phyloP scores from a whole-genome alignment of 1,139 yeast genomes.

The Yamadazyma spencermartinsiae region DNA sequence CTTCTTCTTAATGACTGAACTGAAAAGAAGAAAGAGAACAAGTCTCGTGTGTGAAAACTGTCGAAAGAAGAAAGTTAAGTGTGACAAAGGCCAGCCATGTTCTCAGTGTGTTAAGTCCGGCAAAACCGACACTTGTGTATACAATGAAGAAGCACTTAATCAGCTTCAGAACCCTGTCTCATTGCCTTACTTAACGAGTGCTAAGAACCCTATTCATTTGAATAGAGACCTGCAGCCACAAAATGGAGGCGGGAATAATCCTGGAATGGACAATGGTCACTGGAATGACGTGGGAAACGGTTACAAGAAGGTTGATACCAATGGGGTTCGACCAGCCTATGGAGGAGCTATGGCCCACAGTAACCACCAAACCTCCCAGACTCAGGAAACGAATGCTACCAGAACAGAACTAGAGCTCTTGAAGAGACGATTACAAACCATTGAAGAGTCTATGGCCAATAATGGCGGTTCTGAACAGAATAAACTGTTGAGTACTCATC shows the following conservation, averaged over 20 bases:
- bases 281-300: background rate
- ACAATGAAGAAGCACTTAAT: constrained; percentile 20
- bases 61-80: constrained; percentile 35
- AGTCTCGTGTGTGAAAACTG: constrained; percentile 40
- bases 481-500: too few relatives aligned
- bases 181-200: constrained; percentile 27
- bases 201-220: constrained; percentile 25
- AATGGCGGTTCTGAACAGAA: background rate
- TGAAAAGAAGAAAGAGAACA: constrained; percentile 24
- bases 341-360: too few relatives aligned
- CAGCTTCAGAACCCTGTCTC: constrained; percentile 1
- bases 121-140: constrained; percentile 24
- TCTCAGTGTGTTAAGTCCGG: constrained; percentile 32
- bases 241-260: background rate
- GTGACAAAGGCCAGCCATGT: constrained; percentile 41
- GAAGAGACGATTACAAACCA: constrained; percentile 25
- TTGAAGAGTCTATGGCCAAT: constrained; percentile 18
- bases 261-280: background rate
- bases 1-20: constrained; percentile 4
- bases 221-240: background rate
- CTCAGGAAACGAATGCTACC: background rate
- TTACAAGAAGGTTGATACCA: too few relatives aligned
- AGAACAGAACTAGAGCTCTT: constrained; percentile 24
- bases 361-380: too few relatives aligned
- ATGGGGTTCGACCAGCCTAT: too few relatives aligned